These are phyloP conservation scores for Vigna reflexopilosa DNA, from an alignment of 306 rosid genomes.

Conservation along the genomic window DNA sequence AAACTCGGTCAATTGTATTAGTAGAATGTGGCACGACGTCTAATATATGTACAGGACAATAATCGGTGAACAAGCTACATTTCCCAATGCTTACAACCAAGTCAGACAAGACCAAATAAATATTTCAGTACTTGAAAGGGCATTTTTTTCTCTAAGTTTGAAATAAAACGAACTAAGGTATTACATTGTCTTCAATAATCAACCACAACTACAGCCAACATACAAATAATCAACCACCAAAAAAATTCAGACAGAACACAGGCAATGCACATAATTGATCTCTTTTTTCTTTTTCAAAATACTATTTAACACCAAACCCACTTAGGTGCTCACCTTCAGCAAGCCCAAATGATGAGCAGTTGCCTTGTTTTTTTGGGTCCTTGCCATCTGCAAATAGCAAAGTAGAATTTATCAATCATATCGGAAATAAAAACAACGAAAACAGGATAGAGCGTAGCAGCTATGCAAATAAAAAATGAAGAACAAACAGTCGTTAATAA, in stretches of 20 bases:
- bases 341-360: conserved; percentile 99
- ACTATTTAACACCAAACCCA: conserved; percentile 13
- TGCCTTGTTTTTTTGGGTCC: conserved; percentile 97
- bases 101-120: background rate
- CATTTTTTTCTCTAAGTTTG: background rate
- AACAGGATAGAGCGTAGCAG: background rate
- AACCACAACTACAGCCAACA: conserved; percentile 24
- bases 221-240: background rate
- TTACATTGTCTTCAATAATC: conserved; percentile 19
- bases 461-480: background rate
- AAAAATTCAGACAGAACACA: background rate
- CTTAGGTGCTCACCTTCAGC: conserved; percentile 70
- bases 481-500: conserved; percentile 13
- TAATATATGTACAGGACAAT: background rate
- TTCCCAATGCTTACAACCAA: conserved; percentile 20
- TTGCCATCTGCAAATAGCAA: conserved; percentile 80
- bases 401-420: conserved; percentile 20
- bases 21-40: conserved; percentile 13
- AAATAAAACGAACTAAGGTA: background rate
- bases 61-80: background rate
- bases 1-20: conserved; percentile 1
- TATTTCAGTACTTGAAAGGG: conserved; percentile 17
- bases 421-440: background rate
- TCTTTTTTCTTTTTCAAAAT: background rate
- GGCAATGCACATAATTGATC: background rate